These are phyloP conservation scores for Auricularia cornea DNA, from an alignment of 768 basidiomycete genomes.

Conservation along the genomic window DNA sequence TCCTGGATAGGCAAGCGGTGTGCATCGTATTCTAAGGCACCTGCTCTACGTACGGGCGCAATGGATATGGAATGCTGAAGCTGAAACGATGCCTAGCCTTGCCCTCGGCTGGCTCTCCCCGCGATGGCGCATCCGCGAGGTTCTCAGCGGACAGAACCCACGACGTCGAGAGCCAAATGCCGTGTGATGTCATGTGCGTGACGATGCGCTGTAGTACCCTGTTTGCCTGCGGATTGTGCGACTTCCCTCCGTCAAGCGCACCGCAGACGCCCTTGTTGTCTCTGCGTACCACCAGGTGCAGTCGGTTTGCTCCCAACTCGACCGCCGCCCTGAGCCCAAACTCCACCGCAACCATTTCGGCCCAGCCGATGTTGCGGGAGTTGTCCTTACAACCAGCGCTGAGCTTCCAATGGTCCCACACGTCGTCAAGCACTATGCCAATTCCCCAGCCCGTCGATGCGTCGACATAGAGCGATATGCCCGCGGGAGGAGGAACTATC, in stretches of 20 bases:
- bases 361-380: conserved; percentile 34
- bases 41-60: not conserved
- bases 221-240: conserved; percentile 9
- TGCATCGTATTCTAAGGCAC: not conserved
- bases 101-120: conserved; percentile 8
- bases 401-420: conserved; percentile 36
- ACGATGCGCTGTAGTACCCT: conserved; percentile 24
- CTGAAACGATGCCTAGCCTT: not conserved
- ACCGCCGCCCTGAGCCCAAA: conserved; percentile 29
- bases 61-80: not conserved
- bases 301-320: conserved; percentile 13
- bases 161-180: conserved; percentile 18
- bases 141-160: conserved; percentile 28
- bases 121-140: conserved; percentile 27
- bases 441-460: conserved; percentile 35
- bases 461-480: conserved; percentile 31
- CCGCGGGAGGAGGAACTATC: conserved; percentile 2
- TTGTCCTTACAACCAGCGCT: conserved; percentile 21
- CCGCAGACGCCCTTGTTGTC: conserved; percentile 37
- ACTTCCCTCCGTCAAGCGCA: conserved; percentile 20
- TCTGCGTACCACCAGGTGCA: conserved; percentile 25
- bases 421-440: conserved; percentile 27
- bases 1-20: too few species aligned
- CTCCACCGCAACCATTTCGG: conserved; percentile 38
- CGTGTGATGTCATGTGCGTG: conserved; percentile 12